These are phyloP conservation scores for Liquidambar formosana DNA, from an alignment of 164 flowering plant genomes.

Conservation along the genomic window DNA sequence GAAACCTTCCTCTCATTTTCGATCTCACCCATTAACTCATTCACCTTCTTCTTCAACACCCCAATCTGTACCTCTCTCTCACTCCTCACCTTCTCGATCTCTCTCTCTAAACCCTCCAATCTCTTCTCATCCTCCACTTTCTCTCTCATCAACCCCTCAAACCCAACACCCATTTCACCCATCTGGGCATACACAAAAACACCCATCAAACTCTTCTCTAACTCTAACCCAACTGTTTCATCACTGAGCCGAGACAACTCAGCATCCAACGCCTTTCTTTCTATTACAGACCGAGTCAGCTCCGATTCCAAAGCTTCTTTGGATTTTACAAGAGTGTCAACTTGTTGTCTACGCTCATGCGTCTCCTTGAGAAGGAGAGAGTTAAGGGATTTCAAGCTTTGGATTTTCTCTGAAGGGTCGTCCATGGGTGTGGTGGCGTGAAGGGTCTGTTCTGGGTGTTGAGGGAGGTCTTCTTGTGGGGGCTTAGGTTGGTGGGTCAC, in stretches of 20 bases:
- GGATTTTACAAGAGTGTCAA: conserved; percentile 37
- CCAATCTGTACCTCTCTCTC: conserved; percentile 33
- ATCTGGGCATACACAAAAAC: conserved; percentile 26
- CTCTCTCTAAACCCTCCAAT: conserved; percentile 20
- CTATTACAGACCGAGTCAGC: conserved; percentile 29
- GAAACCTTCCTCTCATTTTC: conserved; percentile 23
- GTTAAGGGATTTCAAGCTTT: conserved; percentile 63
- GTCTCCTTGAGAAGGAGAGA: conserved; percentile 58
- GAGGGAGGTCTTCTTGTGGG: conserved; percentile 8
- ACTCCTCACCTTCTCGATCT: conserved; percentile 18
- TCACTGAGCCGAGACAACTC: conserved; percentile 31
- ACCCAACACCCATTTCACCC: conserved; percentile 13
- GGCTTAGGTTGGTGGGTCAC: conserved; percentile 13
- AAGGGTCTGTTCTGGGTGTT: conserved; percentile 7
- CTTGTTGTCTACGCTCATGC: conserved; percentile 49
- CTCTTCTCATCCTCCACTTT: neutral
- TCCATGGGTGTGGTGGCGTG: conserved; percentile 21
- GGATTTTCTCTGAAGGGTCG: conserved; percentile 39
- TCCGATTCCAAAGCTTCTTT: conserved; percentile 46
- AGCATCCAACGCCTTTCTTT: conserved; percentile 24
- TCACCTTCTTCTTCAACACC: conserved; percentile 26
- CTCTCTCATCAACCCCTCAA: conserved; percentile 14
- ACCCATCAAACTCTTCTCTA: conserved; percentile 34
- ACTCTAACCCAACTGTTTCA: conserved; percentile 26
- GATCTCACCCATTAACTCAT: conserved; percentile 21